Percentiles rank a stretch among this genome's conserved stretches.
phyloP scores from a whole-genome alignment of 2,329 filamentous ascomycete genomes.

The Trichoderma brevicompactum region DNA sequence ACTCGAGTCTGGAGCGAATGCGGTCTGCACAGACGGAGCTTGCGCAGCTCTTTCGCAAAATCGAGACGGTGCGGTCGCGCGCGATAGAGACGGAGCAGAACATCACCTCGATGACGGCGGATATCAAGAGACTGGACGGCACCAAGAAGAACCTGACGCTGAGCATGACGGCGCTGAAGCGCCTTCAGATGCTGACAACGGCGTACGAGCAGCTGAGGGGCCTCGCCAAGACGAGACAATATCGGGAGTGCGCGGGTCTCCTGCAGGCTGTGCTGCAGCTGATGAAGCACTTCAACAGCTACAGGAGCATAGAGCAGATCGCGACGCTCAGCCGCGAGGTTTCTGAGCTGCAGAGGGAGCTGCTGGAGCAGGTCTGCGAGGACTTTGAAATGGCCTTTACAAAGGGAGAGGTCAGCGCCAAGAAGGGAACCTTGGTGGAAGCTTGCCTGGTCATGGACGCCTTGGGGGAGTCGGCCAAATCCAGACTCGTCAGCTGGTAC shows the following conservation, averaged over 20 bases:
- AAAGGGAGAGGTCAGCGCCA: slow-evolving; percentile 76
- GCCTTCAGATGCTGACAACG: slow-evolving; percentile 97
- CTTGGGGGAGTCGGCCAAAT: slow-evolving; percentile 82
- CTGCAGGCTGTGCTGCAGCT: slow-evolving; percentile 95
- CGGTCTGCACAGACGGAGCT: slow-evolving; percentile 89
- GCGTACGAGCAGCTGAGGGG: slow-evolving; percentile 95
- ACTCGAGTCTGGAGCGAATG: slow-evolving; percentile 88
- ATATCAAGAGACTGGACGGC: slow-evolving; percentile 95
- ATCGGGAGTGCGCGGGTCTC: slow-evolving; percentile 90
- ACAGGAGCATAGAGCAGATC: slow-evolving; percentile 97
- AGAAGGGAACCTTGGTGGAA: slow-evolving; percentile 75
- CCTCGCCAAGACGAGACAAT: slow-evolving; percentile 83
- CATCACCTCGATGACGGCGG: slow-evolving; percentile 98
- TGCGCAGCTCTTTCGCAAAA: slow-evolving; percentile 87
- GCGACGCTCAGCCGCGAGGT: slow-evolving; percentile 91
- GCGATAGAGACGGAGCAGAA: slow-evolving; percentile 92
- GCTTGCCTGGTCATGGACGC: slow-evolving; percentile 95
- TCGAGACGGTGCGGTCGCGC: slow-evolving; percentile 87
- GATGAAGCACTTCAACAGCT: slow-evolving; percentile 98
- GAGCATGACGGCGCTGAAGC: slow-evolving; percentile 96
- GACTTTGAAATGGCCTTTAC: slow-evolving; percentile 97
- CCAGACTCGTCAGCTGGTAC: slow-evolving; percentile 90
- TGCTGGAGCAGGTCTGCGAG: slow-evolving; percentile 97
- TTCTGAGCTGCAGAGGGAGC: slow-evolving; percentile 86
- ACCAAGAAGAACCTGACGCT: slow-evolving; percentile 96